These are phyloP conservation scores for Cutaneotrichosporon dermatis DNA, from an alignment of 1,284 basidiomycete genomes.

Conservation along the genomic window DNA sequence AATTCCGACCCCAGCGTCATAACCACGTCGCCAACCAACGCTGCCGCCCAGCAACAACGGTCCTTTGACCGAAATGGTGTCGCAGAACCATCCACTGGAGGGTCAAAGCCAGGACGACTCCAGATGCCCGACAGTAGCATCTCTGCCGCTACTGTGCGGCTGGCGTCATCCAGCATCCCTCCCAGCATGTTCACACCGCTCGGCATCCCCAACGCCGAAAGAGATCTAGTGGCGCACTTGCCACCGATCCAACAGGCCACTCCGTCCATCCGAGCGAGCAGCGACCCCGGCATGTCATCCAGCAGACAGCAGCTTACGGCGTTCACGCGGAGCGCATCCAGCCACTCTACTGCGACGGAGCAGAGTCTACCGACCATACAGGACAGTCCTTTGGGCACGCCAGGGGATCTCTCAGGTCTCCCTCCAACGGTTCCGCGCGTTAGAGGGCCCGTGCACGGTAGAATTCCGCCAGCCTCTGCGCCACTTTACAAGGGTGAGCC, in stretches of 20 bases:
- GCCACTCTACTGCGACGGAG: not conserved
- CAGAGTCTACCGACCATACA: not conserved
- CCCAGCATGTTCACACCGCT: slow-evolving; percentile 55
- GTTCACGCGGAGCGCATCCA: not conserved
- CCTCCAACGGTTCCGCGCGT: not conserved
- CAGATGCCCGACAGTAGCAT: slow-evolving; percentile 35
- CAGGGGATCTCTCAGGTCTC: slow-evolving; percentile 19
- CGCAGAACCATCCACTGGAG: no score
- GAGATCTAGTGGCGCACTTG: slow-evolving; percentile 74
- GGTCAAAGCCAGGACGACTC: not conserved
- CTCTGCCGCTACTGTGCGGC: slow-evolving; percentile 75
- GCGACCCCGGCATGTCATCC: not conserved
- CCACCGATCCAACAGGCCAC: not conserved
- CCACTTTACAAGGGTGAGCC: slow-evolving; percentile 30
- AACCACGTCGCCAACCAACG: no score
- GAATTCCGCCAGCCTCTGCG: slow-evolving; percentile 40
- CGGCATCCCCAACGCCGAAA: slow-evolving; percentile 76
- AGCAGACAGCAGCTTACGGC: not conserved
- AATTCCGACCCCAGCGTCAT: no score
- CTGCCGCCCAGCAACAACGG: no score
- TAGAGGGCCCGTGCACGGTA: not conserved
- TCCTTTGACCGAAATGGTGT: no score
- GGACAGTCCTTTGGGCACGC: slow-evolving; percentile 22
- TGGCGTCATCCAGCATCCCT: slow-evolving; percentile 54
- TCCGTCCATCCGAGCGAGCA: not conserved